Percentiles rank a stretch among this genome's conserved stretches.
phyloP scores from a whole-genome alignment of 139 green algal genomes.

The Choricystis sp. region DNA sequence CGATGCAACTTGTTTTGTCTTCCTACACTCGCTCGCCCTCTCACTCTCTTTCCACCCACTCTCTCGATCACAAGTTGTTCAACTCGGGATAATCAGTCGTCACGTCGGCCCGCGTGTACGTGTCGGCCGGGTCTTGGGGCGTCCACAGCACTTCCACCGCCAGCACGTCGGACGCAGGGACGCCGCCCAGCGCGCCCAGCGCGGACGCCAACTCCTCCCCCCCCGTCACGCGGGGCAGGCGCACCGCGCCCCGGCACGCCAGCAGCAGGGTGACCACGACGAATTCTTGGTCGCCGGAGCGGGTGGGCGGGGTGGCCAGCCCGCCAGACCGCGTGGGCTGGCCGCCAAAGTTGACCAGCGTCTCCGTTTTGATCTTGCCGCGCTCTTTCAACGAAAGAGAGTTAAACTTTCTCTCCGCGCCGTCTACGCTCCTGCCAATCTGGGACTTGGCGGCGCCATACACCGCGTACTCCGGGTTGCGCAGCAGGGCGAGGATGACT shows the following conservation, averaged over 20 bases:
- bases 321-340: no score
- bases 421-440: slow-evolving; percentile 19
- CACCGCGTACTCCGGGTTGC: slow-evolving; percentile 75
- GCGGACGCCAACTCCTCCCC: slow-evolving; percentile 30
- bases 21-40: background rate
- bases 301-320: no score
- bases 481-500: slow-evolving; percentile 69
- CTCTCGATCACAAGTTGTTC: slow-evolving; percentile 24
- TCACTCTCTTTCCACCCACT: background rate
- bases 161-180: slow-evolving; percentile 35
- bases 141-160: slow-evolving; percentile 97
- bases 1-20: background rate
- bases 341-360: slow-evolving; percentile 72
- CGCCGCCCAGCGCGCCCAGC: slow-evolving; percentile 48
- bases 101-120: slow-evolving; percentile 68
- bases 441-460: slow-evolving; percentile 37
- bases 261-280: slow-evolving; percentile 82
- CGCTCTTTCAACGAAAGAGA: slow-evolving; percentile 47
- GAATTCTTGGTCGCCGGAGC: slow-evolving; percentile 36
- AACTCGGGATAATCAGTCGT: slow-evolving; percentile 64
- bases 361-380: slow-evolving; percentile 89
- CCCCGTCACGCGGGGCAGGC: slow-evolving; percentile 47
- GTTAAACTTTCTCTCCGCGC: slow-evolving; percentile 57
- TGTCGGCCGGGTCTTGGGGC: slow-evolving; percentile 72
- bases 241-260: slow-evolving; percentile 44